These are phyloP conservation scores for Xylaria sp. DNA, from an alignment of 2,329 filamentous ascomycete genomes.

Conservation along the genomic window DNA sequence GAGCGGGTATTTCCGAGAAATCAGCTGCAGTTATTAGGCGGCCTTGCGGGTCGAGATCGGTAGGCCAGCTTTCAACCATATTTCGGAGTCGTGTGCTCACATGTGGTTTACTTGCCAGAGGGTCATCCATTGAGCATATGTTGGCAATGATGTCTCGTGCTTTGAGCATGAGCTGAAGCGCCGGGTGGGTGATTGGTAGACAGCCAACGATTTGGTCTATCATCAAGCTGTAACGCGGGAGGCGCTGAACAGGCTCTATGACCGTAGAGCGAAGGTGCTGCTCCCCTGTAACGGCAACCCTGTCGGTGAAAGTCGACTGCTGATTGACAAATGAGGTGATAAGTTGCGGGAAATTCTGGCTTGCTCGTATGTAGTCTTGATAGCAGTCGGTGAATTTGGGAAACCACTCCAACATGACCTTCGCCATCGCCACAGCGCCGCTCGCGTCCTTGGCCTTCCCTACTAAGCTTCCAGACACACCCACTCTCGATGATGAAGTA, in stretches of 20 bases:
- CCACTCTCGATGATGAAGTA: conserved; percentile 58
- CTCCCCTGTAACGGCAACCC: conserved; percentile 85
- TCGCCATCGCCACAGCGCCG: conserved; percentile 81
- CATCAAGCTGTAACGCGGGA: conserved; percentile 93
- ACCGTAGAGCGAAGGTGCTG: conserved; percentile 90
- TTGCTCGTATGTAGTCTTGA: conserved; percentile 90
- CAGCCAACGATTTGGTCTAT: conserved; percentile 95
- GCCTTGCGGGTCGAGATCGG: conserved; percentile 76
- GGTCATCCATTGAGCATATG: conserved; percentile 92
- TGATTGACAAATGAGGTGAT: conserved; percentile 83
- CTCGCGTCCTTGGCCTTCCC: conserved; percentile 74
- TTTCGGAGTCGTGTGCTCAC: conserved; percentile 78
- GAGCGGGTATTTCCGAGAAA: conserved; percentile 78
- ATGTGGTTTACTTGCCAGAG: conserved; percentile 74
- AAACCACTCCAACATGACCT: conserved; percentile 88
- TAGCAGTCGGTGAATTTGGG: conserved; percentile 93
- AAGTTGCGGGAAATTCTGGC: conserved; percentile 85
- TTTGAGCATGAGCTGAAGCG: conserved; percentile 83
- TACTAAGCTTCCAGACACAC: conserved; percentile 56
- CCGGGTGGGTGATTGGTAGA: conserved; percentile 86
- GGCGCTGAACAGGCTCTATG: conserved; percentile 94
- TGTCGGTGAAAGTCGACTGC: conserved; percentile 83
- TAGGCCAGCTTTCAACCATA: conserved; percentile 82
- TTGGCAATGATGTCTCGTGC: conserved; percentile 94
- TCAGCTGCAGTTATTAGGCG: conserved; percentile 85